phyloP scores from a whole-genome alignment of 2,329 filamentous ascomycete species.

The Fusarium sp. region DNA sequence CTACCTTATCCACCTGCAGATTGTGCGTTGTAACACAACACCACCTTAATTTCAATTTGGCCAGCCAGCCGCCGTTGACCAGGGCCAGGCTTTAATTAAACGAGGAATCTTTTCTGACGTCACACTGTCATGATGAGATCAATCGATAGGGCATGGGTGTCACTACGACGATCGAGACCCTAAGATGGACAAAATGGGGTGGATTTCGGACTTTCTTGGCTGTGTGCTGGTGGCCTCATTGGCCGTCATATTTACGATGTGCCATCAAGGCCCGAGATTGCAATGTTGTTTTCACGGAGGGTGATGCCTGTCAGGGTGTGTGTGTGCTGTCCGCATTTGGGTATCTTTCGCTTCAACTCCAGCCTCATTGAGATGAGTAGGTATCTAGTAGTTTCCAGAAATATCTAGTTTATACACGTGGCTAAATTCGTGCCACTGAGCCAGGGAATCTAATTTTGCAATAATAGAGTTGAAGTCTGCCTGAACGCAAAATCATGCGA shows the following conservation, averaged over 20 bases:
- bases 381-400: slow-evolving; percentile 30
- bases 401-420: slow-evolving; percentile 34
- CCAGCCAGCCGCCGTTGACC: not conserved
- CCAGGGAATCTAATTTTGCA: slow-evolving; percentile 21
- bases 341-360: slow-evolving; percentile 30
- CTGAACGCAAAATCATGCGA: slow-evolving; percentile 4
- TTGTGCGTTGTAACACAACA: not conserved
- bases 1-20: not conserved
- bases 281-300: not conserved
- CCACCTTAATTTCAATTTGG: not conserved
- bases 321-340: slow-evolving; percentile 32
- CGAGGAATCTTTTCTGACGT: slow-evolving; percentile 22
- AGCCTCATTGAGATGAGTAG: slow-evolving; percentile 44
- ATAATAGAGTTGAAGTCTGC: not conserved
- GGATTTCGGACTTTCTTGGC: not conserved
- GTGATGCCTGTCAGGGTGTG: slow-evolving; percentile 13
- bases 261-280: not conserved
- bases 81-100: slow-evolving; percentile 3
- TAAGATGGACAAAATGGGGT: not conserved
- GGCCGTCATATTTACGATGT: slow-evolving; percentile 5
- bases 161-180: slow-evolving; percentile 22
- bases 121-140: slow-evolving; percentile 36
- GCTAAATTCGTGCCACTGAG: slow-evolving; percentile 18
- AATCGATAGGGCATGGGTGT: slow-evolving; percentile 13
- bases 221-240: not conserved